Base-by-base conservation (phyloP, 1,139 yeast species). In the Waltiozyma sp. region DNA sequence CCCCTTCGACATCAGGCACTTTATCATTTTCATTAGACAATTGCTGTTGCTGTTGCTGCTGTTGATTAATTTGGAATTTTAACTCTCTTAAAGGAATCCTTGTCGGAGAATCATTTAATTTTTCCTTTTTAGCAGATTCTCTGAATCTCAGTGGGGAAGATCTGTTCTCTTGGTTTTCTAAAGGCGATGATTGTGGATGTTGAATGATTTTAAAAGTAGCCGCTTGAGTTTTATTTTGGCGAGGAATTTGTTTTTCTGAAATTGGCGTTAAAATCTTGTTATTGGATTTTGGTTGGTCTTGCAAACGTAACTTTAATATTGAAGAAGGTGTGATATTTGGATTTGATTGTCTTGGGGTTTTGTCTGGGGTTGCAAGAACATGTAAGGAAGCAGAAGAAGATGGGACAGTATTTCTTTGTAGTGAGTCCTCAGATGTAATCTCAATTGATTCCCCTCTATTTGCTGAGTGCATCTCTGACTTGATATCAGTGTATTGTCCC, bases 181-280 rank as follows among this genome's bases (percentile, higher is more conserved):
- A 36, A 11, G 51, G 44, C 28, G 53, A 48, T 4, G 52, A 44
- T 11, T 47, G 40, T 36, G 42, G 48, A 23, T n/a, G 48, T 55
- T 39, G 53, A 56, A 38, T 53, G 26, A 15, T 36, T 4, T 36
- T 36, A 19, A 36, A 36, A 19, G 28, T 13, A 7, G 21, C 13
- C 13, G 26, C 11, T 18, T 35, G 19, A 11, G 7, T 9, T 5
- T 34, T 42, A 33, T 23, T 33, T 3, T 19, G 34, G n/a, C 18
- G 36, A 40, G 14, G 11, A 4, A 8, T 19, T 9, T 16, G n/a
- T 7, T 36, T 36, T 14, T 36, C 38, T 5, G 26, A 36, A 11
- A 36, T 36, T 13, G 38, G 26, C 10, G 38, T 36, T 13, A 19
- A 8, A 3, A 36, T 19, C 28, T 36, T 19, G 40, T 31, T 43